Percentiles rank a stretch among this genome's conserved stretches.
Conservation (phyloP, 2,329 filamentous ascomycete genomes). For the Domatiomyces catenatus region DNA sequence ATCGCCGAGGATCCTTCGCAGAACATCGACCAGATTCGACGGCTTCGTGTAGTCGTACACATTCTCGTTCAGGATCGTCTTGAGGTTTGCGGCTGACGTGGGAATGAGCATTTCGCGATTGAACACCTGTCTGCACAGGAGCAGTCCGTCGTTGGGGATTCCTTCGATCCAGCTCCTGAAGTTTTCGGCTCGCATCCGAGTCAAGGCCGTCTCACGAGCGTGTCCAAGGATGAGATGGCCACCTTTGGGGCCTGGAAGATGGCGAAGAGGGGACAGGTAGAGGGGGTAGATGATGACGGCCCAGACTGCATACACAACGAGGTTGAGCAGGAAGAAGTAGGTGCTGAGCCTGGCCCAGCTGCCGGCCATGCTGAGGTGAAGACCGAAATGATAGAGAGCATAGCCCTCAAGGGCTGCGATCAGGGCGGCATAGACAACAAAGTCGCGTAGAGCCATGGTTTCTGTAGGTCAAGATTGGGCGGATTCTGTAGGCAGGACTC, state of each 20-base stretch:
- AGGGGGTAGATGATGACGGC: slow-evolving; percentile 8
- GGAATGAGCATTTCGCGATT: slow-evolving; percentile 31
- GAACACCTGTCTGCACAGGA: slow-evolving; percentile 32
- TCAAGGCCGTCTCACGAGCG: background rate
- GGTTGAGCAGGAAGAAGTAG: background rate
- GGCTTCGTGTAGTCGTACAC: slow-evolving; percentile 2
- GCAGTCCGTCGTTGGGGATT: slow-evolving; percentile 34
- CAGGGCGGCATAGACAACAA: background rate
- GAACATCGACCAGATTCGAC: background rate
- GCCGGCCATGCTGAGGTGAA: background rate
- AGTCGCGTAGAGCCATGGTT: background rate
- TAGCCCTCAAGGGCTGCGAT: background rate
- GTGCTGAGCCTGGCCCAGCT: background rate
- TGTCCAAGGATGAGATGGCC: background rate
- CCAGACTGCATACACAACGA: background rate
- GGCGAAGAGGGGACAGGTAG: slow-evolving; percentile 14
- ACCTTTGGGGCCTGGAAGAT: slow-evolving; percentile 18
- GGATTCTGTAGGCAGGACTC: too few relatives aligned
- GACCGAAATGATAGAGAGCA: background rate
- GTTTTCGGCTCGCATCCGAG: background rate
- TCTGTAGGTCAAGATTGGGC: background rate
- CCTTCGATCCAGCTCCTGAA: slow-evolving; percentile 27
- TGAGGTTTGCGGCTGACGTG: slow-evolving; percentile 31
- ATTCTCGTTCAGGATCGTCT: slow-evolving; percentile 24
- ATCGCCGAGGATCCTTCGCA: slow-evolving; percentile 1